Evolutionary conservation across 495 filamentous ascomycete genomes (phyloP).

Genomic region (Aspergillus diversus): DNA sequence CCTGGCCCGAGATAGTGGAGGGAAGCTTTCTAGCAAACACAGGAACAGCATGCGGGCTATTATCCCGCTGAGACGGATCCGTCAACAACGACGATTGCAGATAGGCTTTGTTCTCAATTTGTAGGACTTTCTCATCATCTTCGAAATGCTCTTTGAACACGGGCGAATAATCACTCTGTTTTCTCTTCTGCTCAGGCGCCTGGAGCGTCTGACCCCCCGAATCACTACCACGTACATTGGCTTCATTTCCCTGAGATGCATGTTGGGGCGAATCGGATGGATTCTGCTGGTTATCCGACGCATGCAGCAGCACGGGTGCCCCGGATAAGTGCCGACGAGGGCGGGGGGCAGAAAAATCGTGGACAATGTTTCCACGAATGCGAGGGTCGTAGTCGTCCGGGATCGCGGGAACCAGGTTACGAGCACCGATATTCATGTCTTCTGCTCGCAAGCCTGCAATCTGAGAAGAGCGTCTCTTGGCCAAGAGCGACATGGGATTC

Average conservation of each 20-base stretch:
- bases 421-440: constrained; percentile 50
- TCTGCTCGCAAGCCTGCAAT: constrained; percentile 46
- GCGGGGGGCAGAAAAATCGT: constrained; percentile 88
- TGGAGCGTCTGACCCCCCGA: background rate
- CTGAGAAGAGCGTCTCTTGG: constrained; percentile 59
- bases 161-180: constrained; percentile 58
- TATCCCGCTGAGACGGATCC: constrained; percentile 36
- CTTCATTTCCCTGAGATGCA: constrained; percentile 5
- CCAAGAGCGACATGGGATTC: constrained; percentile 69
- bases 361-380: constrained; percentile 81
- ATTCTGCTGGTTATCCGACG: constrained; percentile 13
- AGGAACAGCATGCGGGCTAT: constrained; percentile 45
- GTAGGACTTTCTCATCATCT: constrained; percentile 55
- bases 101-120: constrained; percentile 54
- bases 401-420: constrained; percentile 59
- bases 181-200: constrained; percentile 34
- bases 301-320: constrained; percentile 30
- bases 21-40: constrained; percentile 57
- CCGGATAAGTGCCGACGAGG: constrained; percentile 58
- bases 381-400: constrained; percentile 80
- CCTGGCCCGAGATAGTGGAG: constrained; percentile 38
- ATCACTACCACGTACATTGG: background rate
- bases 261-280: constrained; percentile 22
- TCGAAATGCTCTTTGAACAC: constrained; percentile 72
- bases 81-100: constrained; percentile 50